phyloP scores from a whole-genome alignment of 495 filamentous ascomycete species.

The Cairneyella variabilis region DNA sequence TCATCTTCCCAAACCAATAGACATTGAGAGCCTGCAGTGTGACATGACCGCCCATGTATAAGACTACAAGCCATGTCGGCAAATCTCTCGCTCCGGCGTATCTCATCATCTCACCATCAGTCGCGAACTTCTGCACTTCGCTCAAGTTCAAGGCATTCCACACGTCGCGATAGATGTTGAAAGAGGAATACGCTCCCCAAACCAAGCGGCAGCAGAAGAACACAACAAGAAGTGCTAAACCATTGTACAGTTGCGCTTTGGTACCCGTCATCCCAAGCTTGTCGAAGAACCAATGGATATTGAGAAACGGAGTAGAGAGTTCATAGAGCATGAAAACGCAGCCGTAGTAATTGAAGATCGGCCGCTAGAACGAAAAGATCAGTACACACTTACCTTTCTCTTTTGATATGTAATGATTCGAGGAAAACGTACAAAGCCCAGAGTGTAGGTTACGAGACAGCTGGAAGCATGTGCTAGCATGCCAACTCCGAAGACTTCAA shows the following conservation, averaged over 20 bases:
- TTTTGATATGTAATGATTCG: too few species aligned
- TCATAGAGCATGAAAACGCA: conserved; percentile 93
- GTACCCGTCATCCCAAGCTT: conserved; percentile 92
- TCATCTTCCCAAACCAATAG: conserved; percentile 97
- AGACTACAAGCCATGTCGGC: conserved; percentile 72
- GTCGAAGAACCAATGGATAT: conserved; percentile 99
- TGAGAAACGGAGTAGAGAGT: conserved; percentile 87
- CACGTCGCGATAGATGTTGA: conserved; percentile 73
- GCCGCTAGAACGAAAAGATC: conserved; percentile 52
- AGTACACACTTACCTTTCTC: conserved; percentile 9
- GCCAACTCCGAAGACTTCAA: conserved; percentile 81
- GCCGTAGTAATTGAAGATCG: conserved; percentile 90
- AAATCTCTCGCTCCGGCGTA: conserved; percentile 44
- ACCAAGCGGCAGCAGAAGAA: conserved; percentile 88
- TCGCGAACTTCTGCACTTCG: conserved; percentile 27
- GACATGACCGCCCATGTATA: conserved; percentile 74
- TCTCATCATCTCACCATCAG: conserved; percentile 33
- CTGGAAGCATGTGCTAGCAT: conserved; percentile 85
- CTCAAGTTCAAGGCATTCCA: conserved; percentile 53
- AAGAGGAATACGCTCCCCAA: conserved; percentile 86
- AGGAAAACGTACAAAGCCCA: conserved; percentile 78
- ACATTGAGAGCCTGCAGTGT: conserved; percentile 83
- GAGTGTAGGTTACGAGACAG: conserved; percentile 80
- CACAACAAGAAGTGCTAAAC: conserved; percentile 61
- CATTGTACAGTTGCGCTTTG: conserved; percentile 76